These are phyloP conservation scores for Camillea tinctor DNA, from an alignment of 2,329 filamentous ascomycete genomes.

Conservation along the genomic window DNA sequence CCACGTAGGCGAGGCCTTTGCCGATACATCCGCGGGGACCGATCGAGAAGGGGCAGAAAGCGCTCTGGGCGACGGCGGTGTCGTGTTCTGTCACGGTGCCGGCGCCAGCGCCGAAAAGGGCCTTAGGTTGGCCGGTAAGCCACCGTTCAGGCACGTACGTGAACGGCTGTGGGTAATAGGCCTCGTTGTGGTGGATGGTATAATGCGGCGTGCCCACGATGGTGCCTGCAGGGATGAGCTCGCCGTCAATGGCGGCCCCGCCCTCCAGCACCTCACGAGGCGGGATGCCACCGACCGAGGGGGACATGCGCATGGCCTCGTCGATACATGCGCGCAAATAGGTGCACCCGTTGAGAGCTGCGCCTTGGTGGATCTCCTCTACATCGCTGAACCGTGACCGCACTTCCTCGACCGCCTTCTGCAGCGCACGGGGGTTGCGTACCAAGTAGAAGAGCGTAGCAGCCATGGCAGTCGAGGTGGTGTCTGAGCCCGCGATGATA, in stretches of 20 bases:
- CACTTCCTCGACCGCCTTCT: conserved; percentile 50
- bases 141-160: conserved; percentile 64
- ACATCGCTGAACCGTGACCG: conserved; percentile 48
- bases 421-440: conserved; percentile 48
- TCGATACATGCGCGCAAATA: conserved; percentile 65
- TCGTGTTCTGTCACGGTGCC: conserved; percentile 48
- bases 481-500: conserved; percentile 72
- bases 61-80: conserved; percentile 57
- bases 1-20: conserved; percentile 66
- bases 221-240: conserved; percentile 55
- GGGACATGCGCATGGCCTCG: conserved; percentile 63
- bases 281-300: conserved; percentile 58
- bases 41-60: conserved; percentile 73
- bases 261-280: conserved; percentile 59
- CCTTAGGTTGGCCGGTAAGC: conserved; percentile 49
- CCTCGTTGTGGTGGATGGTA: conserved; percentile 64
- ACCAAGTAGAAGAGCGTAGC: conserved; percentile 63
- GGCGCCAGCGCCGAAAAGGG: conserved; percentile 28
- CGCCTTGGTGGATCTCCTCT: conserved; percentile 56
- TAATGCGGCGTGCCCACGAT: conserved; percentile 67
- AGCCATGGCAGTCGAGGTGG: conserved; percentile 67
- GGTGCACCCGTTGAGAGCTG: conserved; percentile 47
- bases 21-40: conserved; percentile 72
- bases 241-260: conserved; percentile 54
- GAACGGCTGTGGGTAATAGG: conserved; percentile 61